Percentiles rank a stretch among this genome's conserved stretches.
Conservation (phyloP, 495 filamentous ascomycete species). For the Amorphotheca resinae region DNA sequence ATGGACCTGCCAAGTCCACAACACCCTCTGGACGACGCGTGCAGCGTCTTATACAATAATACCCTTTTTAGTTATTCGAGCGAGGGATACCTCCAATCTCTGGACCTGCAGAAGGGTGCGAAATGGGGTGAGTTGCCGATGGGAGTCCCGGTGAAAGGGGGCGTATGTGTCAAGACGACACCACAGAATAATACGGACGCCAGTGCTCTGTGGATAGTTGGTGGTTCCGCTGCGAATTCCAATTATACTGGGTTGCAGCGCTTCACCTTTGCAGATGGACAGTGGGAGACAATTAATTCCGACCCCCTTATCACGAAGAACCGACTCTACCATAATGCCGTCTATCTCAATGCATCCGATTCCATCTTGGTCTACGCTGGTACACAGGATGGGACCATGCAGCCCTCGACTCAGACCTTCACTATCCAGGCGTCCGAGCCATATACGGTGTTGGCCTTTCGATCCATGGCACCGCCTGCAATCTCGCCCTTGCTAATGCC, state of each 20-base stretch:
- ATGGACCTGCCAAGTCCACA: conserved; percentile 58
- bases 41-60: conserved; percentile 69
- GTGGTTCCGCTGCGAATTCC: conserved; percentile 44
- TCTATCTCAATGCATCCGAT: conserved; percentile 56
- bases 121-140: conserved; percentile 54
- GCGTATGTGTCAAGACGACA: conserved; percentile 62
- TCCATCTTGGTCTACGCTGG: conserved; percentile 78
- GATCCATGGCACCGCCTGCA: conserved; percentile 39
- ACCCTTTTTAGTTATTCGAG: conserved; percentile 78
- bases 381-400: conserved; percentile 39
- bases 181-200: conserved; percentile 36
- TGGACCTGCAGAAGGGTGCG: conserved; percentile 53
- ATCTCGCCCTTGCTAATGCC: conserved; percentile 59
- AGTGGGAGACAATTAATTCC: conserved; percentile 59
- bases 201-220: conserved; percentile 66
- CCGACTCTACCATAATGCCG: conserved; percentile 60
- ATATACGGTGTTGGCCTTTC: conserved; percentile 42
- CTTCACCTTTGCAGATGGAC: conserved; percentile 61
- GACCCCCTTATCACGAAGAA: conserved; percentile 46
- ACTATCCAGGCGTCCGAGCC: conserved; percentile 50
- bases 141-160: conserved; percentile 58
- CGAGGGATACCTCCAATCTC: conserved; percentile 54
- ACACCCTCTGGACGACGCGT: conserved; percentile 56
- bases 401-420: conserved; percentile 62
- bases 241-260: conserved; percentile 72